Conservation (phyloP, 1,284 basidiomycete genomes). For the Marasmius oreades region DNA sequence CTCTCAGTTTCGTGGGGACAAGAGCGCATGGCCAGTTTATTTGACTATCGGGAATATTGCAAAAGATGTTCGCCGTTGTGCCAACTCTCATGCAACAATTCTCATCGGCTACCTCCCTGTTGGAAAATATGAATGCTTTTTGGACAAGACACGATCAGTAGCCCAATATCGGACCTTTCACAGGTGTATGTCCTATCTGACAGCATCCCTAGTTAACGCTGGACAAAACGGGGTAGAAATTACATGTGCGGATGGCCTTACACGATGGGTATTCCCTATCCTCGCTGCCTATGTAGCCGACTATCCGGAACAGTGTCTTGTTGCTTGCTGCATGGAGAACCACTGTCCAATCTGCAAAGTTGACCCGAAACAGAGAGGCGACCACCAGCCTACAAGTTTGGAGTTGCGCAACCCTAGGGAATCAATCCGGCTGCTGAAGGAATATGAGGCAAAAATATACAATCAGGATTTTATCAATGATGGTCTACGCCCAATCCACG, state of each 20-base stretch:
- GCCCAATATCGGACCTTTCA: slow-evolving; percentile 22
- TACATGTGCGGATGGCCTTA: slow-evolving; percentile 18
- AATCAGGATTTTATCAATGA: background rate
- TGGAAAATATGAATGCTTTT: slow-evolving; percentile 17
- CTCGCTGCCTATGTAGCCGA: slow-evolving; percentile 18
- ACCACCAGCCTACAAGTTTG: background rate
- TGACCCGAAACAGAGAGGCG: slow-evolving; percentile 9
- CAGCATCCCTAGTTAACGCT: slow-evolving; percentile 19
- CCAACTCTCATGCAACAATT: slow-evolving; percentile 16
- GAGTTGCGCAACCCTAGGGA: background rate
- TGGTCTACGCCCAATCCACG: slow-evolving; percentile 9
- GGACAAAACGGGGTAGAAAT: slow-evolving; percentile 20
- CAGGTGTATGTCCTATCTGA: slow-evolving; percentile 20
- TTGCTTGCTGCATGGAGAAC: slow-evolving; percentile 21
- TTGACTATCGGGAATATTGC: slow-evolving; percentile 23
- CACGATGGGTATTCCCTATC: slow-evolving; percentile 18
- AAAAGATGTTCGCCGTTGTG: slow-evolving; percentile 16
- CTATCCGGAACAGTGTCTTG: slow-evolving; percentile 25
- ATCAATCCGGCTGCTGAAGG: slow-evolving; percentile 3
- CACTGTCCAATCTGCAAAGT: slow-evolving; percentile 18
- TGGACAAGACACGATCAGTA: slow-evolving; percentile 7
- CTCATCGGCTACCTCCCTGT: slow-evolving; percentile 26
- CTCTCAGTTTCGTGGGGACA: slow-evolving; percentile 23
- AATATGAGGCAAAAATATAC: background rate
- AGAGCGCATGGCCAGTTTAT: slow-evolving; percentile 26